These are phyloP conservation scores for Gillenia trifoliata DNA, from an alignment of 306 rosid species.

Conservation along the genomic window DNA sequence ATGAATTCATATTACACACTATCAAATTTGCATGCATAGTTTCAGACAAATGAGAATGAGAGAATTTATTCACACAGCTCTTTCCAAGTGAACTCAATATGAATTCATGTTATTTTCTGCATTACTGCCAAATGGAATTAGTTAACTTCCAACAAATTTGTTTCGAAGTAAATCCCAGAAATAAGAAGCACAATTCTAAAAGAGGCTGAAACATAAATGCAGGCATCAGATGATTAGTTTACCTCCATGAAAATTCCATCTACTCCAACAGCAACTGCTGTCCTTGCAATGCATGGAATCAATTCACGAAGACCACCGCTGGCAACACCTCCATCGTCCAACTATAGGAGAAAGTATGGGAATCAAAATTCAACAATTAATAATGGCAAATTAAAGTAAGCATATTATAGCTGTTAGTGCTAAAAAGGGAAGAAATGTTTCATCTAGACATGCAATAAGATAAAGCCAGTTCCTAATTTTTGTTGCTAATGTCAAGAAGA, in stretches of 20 bases:
- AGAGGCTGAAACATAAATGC: background rate
- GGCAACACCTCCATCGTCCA: slow-evolving; percentile 98
- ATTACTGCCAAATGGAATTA: background rate
- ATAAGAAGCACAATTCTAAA: background rate
- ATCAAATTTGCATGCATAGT: background rate
- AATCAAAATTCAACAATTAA: background rate
- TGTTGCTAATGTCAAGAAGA: background rate
- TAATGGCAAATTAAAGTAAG: background rate
- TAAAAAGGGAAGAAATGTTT: background rate
- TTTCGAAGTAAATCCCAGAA: background rate
- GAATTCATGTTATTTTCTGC: background rate
- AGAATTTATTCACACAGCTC: background rate
- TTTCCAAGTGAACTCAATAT: background rate
- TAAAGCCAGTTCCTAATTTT: background rate
- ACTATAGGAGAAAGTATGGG: slow-evolving; percentile 38
- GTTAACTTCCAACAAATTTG: background rate
- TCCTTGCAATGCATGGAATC: slow-evolving; percentile 95
- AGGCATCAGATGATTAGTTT: slow-evolving; percentile 13
- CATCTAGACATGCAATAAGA: background rate
- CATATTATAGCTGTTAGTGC: background rate
- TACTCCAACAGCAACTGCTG: slow-evolving; percentile 93
- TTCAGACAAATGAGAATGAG: background rate
- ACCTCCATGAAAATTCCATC: slow-evolving; percentile 99
- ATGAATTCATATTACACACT: background rate
- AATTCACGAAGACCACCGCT: slow-evolving; percentile 98